Evolutionary conservation across 208 protist genomes (phyloP).

Genomic region (Acanthamoeba rhysodes): DNA sequence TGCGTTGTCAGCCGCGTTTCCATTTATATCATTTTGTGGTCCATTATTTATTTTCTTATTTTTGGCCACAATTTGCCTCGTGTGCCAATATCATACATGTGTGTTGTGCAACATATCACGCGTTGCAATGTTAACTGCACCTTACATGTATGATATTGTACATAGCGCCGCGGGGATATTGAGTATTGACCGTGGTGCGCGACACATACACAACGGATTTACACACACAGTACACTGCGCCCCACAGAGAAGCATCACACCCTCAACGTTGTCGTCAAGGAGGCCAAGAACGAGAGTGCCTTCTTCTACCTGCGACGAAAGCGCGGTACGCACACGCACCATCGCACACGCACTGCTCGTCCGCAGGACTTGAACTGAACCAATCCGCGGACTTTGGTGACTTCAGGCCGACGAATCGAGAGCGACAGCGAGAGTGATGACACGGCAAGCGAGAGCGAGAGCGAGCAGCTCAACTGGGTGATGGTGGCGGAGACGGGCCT

Average conservation of each 20-base stretch:
- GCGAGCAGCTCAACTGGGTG: neutral
- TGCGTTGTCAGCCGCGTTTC: neutral
- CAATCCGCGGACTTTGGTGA: neutral
- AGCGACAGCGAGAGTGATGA: slow-evolving; percentile 4
- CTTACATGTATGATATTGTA: too few relatives aligned
- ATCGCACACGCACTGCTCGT: neutral
- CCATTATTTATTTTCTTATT: neutral
- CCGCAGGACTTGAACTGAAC: too few relatives aligned
- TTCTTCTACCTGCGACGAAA: slow-evolving; percentile 3
- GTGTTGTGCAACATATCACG: too few relatives aligned
- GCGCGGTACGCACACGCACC: neutral
- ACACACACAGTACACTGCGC: neutral
- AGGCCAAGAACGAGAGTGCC: slow-evolving; percentile 22
- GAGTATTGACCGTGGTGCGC: too few relatives aligned
- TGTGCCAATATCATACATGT: too few relatives aligned
- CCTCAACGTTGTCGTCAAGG: slow-evolving; percentile 2
- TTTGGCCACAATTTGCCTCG: too few relatives aligned
- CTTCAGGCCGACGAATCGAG: neutral
- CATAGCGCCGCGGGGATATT: too few relatives aligned
- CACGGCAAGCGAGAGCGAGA: neutral
- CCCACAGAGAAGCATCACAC: slow-evolving; percentile 4
- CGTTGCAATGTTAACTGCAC: too few relatives aligned
- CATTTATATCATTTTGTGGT: neutral
- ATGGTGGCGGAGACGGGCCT: slow-evolving; percentile 8
- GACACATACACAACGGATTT: too few relatives aligned